Conservation (phyloP, 192 early-diverging fungal species). For the Umbelopsis ramanniana region DNA sequence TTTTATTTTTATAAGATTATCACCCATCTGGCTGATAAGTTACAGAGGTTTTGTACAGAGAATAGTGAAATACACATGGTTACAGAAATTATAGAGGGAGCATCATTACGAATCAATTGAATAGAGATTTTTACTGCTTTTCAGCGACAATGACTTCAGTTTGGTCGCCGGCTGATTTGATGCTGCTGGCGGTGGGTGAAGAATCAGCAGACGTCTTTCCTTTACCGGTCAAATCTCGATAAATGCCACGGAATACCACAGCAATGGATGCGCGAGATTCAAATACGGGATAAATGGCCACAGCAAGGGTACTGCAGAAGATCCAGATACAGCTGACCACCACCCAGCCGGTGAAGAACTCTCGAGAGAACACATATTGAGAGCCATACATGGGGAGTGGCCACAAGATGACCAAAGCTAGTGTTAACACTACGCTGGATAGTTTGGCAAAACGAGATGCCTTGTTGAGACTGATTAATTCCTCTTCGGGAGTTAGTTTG, state of each 20-base stretch:
- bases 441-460: slow-evolving; percentile 63
- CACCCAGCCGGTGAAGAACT: slow-evolving; percentile 77
- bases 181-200: not conserved
- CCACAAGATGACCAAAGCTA: slow-evolving; percentile 68
- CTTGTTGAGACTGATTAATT: slow-evolving; percentile 45
- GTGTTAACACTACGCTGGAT: slow-evolving; percentile 56
- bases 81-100: no score
- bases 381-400: slow-evolving; percentile 71
- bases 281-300: slow-evolving; percentile 62
- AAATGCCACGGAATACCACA: slow-evolving; percentile 34
- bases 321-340: slow-evolving; percentile 67
- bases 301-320: slow-evolving; percentile 52
- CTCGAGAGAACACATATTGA: slow-evolving; percentile 63
- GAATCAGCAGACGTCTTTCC: not conserved
- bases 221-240: slow-evolving; percentile 14
- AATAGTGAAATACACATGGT: not conserved
- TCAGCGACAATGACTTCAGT: slow-evolving; percentile 15
- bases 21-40: no score
- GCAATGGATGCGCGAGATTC: slow-evolving; percentile 41
- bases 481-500: slow-evolving; percentile 39
- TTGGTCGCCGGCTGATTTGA: not conserved
- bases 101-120: not conserved
- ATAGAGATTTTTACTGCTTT: slow-evolving; percentile 6
- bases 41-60: not conserved
- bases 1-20: no score